Base-by-base conservation (phyloP, 73 alveolate genomes). In the Tetrahymena borealis region DNA sequence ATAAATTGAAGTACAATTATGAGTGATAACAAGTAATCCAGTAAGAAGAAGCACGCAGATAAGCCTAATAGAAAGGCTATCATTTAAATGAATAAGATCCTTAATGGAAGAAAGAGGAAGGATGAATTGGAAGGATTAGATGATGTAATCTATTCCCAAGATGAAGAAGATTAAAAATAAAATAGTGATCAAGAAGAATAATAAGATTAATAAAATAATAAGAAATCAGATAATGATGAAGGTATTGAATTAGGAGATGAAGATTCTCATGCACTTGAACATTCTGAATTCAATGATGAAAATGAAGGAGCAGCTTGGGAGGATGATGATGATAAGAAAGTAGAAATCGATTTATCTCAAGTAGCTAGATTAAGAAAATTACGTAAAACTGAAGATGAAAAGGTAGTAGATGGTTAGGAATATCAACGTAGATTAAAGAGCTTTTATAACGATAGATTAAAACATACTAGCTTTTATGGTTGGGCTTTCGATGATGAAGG, bases 311-410 rank as follows among this genome's bases (percentile, higher is more conserved):
- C 77, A 9, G 77, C 40, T 41, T 85, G 93, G 93, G 91, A 39
- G 40, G 95, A 93, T 40, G 95, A 93, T 31, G 43, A 39, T 33
- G 95, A 93, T 79, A 92, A 93, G 32, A 33, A 79, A 85, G 91
- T 93, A 39, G 42, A 93, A 20, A 77, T 93, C 38, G 93, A 93
- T 93, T 33, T 93, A 31, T 33, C 90, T 33, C 90, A 93, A 90
- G 79, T 39, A 33, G 92, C 95, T 38, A 93, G 90, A 93, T 85
- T 93, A 90, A 79, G 95, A 78, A 93, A 93, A 93, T 39, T 93
- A 16, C 60, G 90, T 3, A 79, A 79, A 79, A 93, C 90, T 39
- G 91, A 93, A 79, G 95, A 92, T 79, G 24, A 93, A 93, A 93
- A 28, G 28, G 13, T 35, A 18, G 93, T 93, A 24, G 78, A 90